phyloP scores from a whole-genome alignment of 805 yeast genomes.

The Metschnikowia reukaufii region DNA sequence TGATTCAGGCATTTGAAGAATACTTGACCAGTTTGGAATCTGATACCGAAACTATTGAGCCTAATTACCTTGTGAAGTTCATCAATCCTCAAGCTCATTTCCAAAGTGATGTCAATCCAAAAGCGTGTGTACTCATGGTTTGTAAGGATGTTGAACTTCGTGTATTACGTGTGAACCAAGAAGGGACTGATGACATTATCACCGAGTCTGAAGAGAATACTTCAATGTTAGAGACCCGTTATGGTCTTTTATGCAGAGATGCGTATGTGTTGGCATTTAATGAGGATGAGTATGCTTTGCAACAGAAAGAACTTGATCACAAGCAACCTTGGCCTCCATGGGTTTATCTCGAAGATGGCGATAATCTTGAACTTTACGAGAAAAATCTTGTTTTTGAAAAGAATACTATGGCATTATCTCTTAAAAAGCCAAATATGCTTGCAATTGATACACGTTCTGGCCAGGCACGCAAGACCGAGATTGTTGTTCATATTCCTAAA shows the following conservation, averaged over 20 bases:
- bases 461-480: slow-evolving; percentile 28
- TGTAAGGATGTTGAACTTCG: slow-evolving; percentile 62
- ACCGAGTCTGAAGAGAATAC: slow-evolving; percentile 35
- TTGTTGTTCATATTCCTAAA: slow-evolving; percentile 36
- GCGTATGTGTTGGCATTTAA: slow-evolving; percentile 54
- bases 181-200: slow-evolving; percentile 38
- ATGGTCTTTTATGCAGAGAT: slow-evolving; percentile 56
- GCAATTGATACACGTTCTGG: slow-evolving; percentile 31
- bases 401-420: slow-evolving; percentile 43
- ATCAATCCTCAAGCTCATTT: slow-evolving; percentile 82
- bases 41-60: slow-evolving; percentile 44
- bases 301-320: slow-evolving; percentile 8
- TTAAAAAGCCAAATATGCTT: slow-evolving; percentile 52
- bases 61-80: slow-evolving; percentile 65
- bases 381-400: slow-evolving; percentile 36
- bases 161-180: slow-evolving; percentile 44
- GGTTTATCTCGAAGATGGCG: slow-evolving; percentile 29
- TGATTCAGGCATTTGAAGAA: slow-evolving; percentile 49
- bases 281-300: slow-evolving; percentile 26
- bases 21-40: slow-evolving; percentile 45
- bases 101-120: slow-evolving; percentile 44
- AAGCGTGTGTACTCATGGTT: slow-evolving; percentile 51
- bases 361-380: slow-evolving; percentile 21
- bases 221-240: slow-evolving; percentile 53
- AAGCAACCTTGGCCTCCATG: slow-evolving; percentile 19